phyloP scores from a whole-genome alignment of 2,329 filamentous ascomycete genomes.

The Hypocrella siamensis region DNA sequence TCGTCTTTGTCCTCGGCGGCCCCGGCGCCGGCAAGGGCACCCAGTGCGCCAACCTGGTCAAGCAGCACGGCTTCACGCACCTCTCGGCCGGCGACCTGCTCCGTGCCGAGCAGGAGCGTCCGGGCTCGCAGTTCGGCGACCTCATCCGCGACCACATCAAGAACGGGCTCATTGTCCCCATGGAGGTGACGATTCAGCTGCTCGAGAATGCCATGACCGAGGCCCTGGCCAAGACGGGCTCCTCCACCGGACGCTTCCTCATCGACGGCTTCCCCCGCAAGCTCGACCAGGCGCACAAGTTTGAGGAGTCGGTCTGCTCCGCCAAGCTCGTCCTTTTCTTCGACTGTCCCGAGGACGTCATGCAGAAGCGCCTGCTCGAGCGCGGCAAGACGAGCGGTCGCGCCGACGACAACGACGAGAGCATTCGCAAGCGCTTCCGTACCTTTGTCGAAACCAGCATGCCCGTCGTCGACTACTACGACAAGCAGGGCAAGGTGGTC shows the following conservation, averaged over 20 bases:
- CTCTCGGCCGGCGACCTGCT: constrained; percentile 87
- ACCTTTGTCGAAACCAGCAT: constrained; percentile 93
- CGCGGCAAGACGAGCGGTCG: constrained; percentile 86
- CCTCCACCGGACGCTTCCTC: constrained; percentile 53
- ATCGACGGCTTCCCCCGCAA: constrained; percentile 84
- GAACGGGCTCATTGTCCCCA: constrained; percentile 92
- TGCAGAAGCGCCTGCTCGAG: constrained; percentile 72
- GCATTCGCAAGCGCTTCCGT: constrained; percentile 90
- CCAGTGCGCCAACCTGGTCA: constrained; percentile 78
- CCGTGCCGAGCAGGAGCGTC: constrained; percentile 80
- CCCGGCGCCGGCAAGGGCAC: constrained; percentile 95
- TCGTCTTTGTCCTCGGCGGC: constrained; percentile 90
- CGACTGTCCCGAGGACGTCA: constrained; percentile 78
- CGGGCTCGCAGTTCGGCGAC: constrained; percentile 75
- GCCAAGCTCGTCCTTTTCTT: constrained; percentile 84
- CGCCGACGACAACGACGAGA: constrained; percentile 86
- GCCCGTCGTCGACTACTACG: constrained; percentile 85
- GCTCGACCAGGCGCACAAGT: constrained; percentile 90
- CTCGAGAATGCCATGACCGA: constrained; percentile 86
- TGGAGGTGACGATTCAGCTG: constrained; percentile 90
- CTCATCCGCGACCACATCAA: constrained; percentile 90
- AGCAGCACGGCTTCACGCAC: constrained; percentile 81
- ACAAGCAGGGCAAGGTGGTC: constrained; percentile 61
- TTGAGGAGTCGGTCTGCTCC: constrained; percentile 77
- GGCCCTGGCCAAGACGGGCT: constrained; percentile 36